A percentile compares a stretch with the other conserved stretches of the same genome.
phyloP scores from a whole-genome alignment of 805 yeast genomes.

The Hanseniaspora guilliermondii region DNA sequence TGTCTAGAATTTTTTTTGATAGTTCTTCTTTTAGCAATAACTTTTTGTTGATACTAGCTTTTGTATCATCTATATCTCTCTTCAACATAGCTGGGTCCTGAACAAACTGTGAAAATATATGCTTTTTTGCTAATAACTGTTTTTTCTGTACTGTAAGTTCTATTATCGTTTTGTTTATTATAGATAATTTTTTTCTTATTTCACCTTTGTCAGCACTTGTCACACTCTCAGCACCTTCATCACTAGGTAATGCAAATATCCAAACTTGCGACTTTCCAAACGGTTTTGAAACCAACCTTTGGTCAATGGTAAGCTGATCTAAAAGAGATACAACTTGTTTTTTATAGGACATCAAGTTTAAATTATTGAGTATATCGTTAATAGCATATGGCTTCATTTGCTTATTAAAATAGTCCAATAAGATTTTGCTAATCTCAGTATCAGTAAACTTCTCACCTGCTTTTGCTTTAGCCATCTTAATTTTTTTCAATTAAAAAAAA shows the following conservation, averaged over 20 bases:
- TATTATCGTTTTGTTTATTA: background rate
- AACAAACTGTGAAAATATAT: background rate
- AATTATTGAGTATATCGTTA: constrained; percentile 35
- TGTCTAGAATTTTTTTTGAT: background rate
- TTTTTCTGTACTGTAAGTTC: background rate
- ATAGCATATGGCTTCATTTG: constrained; percentile 40
- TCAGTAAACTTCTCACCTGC: constrained; percentile 17
- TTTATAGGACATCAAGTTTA: constrained; percentile 33
- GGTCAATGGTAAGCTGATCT: constrained; percentile 27
- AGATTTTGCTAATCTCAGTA: constrained; percentile 20
- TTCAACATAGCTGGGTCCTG: background rate
- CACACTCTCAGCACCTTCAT: constrained; percentile 17
- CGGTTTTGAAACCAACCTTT: constrained; percentile 29
- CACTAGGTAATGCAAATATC: constrained; percentile 28
- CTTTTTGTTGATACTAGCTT: background rate
- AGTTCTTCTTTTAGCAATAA: background rate
- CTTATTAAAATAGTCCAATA: constrained; percentile 30
- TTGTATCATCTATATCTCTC: background rate
- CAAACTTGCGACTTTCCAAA: constrained; percentile 37
- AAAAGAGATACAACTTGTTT: constrained; percentile 28
- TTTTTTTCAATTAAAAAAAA: background rate
- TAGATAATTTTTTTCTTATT: background rate
- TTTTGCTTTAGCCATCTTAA: background rate
- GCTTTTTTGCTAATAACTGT: background rate
- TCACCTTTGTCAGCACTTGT: constrained; percentile 1